A percentile compares a stretch with the other conserved stretches of the same genome.
Evolutionary conservation across 257 asterid genomes (phyloP).

Genomic region (Nicotiana paniculata): DNA sequence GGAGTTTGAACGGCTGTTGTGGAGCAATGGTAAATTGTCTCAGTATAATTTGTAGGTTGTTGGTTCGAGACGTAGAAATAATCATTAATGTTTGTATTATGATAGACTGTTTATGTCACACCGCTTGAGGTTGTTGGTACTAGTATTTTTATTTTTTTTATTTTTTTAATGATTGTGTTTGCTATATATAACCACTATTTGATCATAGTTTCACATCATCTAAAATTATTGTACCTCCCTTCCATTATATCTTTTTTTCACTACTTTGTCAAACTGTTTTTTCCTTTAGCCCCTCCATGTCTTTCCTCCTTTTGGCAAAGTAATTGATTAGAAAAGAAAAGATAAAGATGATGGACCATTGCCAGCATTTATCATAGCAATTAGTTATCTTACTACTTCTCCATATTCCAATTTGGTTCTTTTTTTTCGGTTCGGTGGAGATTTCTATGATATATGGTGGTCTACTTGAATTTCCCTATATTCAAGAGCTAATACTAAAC

Average conservation of each 20-base stretch:
- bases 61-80: too few relatives aligned
- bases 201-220: background rate
- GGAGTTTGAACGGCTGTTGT: fast-evolving
- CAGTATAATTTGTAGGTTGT: fast-evolving
- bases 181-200: background rate
- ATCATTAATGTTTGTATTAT: too few relatives aligned
- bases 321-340: background rate
- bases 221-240: slow-evolving; percentile 30
- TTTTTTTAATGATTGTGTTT: background rate
- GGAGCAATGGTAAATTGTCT: fast-evolving
- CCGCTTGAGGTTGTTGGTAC: background rate
- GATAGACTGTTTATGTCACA: too few relatives aligned
- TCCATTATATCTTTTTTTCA: slow-evolving; percentile 2
- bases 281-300: slow-evolving; percentile 7
- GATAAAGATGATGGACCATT: background rate
- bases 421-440: background rate
- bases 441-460: background rate
- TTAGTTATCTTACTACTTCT: background rate
- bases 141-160: background rate
- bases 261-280: slow-evolving; percentile 11
- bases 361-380: background rate
- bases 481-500: background rate
- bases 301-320: background rate
- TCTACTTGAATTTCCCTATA: background rate
- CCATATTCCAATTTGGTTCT: background rate